phyloP scores from a whole-genome alignment of 805 yeast species.

The Starmerella potacharoeniae region DNA sequence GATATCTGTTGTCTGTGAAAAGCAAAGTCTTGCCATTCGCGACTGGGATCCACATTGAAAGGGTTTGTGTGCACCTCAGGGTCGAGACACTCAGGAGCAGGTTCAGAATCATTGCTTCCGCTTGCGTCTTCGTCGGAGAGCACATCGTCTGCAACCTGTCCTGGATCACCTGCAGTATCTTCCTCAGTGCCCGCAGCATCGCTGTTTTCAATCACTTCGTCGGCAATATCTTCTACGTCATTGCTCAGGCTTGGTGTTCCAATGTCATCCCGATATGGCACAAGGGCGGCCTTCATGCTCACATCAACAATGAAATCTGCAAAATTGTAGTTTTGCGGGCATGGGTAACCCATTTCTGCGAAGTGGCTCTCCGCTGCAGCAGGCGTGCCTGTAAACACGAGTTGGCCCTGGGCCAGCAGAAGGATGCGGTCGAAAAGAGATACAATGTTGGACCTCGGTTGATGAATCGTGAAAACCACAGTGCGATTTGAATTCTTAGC shows the following conservation, averaged over 20 bases:
- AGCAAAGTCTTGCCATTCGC: slow-evolving; percentile 23
- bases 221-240: background rate
- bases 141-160: slow-evolving; percentile 7
- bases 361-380: slow-evolving; percentile 64
- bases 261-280: background rate
- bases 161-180: background rate
- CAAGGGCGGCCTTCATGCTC: slow-evolving; percentile 47
- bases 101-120: slow-evolving; percentile 1
- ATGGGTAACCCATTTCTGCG: slow-evolving; percentile 57
- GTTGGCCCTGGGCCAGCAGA: slow-evolving; percentile 69
- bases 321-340: slow-evolving; percentile 84
- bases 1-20: slow-evolving; percentile 20
- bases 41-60: slow-evolving; percentile 17
- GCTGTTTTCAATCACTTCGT: background rate
- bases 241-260: background rate
- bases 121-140: slow-evolving; percentile 8
- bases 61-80: slow-evolving; percentile 20
- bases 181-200: background rate
- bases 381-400: slow-evolving; percentile 83
- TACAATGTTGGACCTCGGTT: slow-evolving; percentile 92
- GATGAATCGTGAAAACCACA: slow-evolving; percentile 86
- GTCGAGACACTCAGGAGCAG: slow-evolving; percentile 14
- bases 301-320: slow-evolving; percentile 91
- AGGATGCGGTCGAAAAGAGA: slow-evolving; percentile 76
- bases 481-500: slow-evolving; percentile 78